A percentile compares a stretch with the other conserved stretches of the same genome.
phyloP scores from a whole-genome alignment of 371 early-diverging fungal species.

The Lichtheimia corymbifera region DNA sequence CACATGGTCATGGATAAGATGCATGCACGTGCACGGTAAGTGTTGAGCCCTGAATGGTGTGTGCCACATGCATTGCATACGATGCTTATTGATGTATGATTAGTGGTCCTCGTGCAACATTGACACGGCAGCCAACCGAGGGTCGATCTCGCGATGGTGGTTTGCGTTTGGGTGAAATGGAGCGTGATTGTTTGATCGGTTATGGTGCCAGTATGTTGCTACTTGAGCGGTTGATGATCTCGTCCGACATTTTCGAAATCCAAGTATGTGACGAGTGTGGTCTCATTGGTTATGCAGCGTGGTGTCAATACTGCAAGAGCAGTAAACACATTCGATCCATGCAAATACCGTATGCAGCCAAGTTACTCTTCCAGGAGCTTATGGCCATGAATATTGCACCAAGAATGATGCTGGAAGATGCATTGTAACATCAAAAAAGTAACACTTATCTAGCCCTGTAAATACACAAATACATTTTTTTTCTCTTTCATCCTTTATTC shows the following conservation, averaged over 20 bases:
- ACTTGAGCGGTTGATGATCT: constrained; percentile 94
- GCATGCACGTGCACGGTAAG: constrained; percentile 94
- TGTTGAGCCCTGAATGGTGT: background rate
- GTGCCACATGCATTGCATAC: background rate
- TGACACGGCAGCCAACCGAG: constrained; percentile 99
- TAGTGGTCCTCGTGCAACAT: constrained; percentile 91
- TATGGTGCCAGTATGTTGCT: constrained; percentile 96
- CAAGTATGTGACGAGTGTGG: constrained; percentile 94
- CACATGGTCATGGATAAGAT: constrained; percentile 99
- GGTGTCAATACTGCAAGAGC: constrained; percentile 96
- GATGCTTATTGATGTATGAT: background rate
- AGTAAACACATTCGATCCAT: constrained; percentile 84
- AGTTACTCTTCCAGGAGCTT: constrained; percentile 95
- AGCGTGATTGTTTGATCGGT: constrained; percentile 98
- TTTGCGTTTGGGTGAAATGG: constrained; percentile 99
- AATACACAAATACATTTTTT: background rate
- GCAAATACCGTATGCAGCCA: constrained; percentile 98
- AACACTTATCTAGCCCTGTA: background rate
- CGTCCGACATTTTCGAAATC: constrained; percentile 94
- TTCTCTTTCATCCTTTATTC: background rate
- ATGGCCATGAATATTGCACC: constrained; percentile 98
- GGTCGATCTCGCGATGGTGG: constrained; percentile 99
- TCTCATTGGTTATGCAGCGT: constrained; percentile 90
- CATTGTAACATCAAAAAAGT: constrained; percentile 26
- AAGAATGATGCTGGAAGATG: constrained; percentile 50